Conservation (phyloP, 2,329 filamentous ascomycete genomes). For the Ilyonectria destructans region DNA sequence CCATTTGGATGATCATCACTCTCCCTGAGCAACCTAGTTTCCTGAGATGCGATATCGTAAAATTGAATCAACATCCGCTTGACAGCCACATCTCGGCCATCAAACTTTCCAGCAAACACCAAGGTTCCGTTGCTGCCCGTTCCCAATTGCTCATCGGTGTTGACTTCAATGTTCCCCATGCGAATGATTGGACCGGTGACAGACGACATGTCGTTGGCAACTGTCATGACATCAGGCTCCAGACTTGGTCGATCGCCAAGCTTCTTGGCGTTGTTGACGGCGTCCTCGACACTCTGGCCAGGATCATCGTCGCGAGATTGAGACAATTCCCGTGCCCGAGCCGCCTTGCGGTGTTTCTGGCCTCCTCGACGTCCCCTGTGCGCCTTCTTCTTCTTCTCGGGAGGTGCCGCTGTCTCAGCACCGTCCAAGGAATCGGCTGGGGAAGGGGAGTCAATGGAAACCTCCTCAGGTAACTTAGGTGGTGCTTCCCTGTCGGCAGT, state of each 20-base stretch:
- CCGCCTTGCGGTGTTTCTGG: constrained; percentile 75
- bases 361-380: constrained; percentile 82
- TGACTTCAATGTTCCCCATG: constrained; percentile 77
- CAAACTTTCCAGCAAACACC: constrained; percentile 95
- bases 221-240: constrained; percentile 75
- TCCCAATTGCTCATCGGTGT: constrained; percentile 75
- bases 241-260: constrained; percentile 69
- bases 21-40: constrained; percentile 90
- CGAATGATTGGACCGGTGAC: constrained; percentile 73
- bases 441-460: constrained; percentile 5
- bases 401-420: constrained; percentile 33
- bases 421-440: not conserved
- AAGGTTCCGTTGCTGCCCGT: constrained; percentile 97
- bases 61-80: constrained; percentile 98
- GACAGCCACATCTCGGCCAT: constrained; percentile 92
- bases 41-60: constrained; percentile 94
- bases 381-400: constrained; percentile 77
- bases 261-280: constrained; percentile 72
- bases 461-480: not conserved
- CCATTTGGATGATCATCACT: constrained; percentile 95
- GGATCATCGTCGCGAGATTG: constrained; percentile 66
- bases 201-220: constrained; percentile 72
- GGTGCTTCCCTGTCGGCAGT: constrained; percentile 1
- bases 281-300: constrained; percentile 71
- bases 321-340: constrained; percentile 68